phyloP scores from a whole-genome alignment of 306 rosid genomes.

The Bauhinia variegata region DNA sequence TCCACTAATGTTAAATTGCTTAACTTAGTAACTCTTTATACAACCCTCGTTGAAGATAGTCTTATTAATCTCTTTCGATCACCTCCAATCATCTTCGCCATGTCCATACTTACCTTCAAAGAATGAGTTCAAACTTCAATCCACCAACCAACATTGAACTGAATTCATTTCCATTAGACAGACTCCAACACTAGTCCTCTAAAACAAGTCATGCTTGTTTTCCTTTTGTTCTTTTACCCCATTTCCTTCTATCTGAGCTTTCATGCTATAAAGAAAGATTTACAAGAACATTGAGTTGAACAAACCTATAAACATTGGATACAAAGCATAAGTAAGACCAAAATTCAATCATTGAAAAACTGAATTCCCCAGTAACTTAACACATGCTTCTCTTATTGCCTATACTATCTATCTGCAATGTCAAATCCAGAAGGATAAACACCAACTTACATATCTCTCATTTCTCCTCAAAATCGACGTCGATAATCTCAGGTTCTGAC shows the following conservation, averaged over 20 bases:
- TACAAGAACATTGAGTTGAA: conserved; percentile 27
- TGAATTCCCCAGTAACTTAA: neutral
- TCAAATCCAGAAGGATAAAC: conserved; percentile 21
- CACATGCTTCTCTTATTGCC: neutral
- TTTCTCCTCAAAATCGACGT: conserved; percentile 95
- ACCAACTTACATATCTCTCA: conserved; percentile 28
- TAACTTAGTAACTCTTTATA: too few species aligned
- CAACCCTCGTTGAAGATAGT: too few species aligned
- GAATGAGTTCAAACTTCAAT: too few species aligned
- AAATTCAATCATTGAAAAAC: conserved; percentile 14
- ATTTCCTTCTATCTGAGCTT: conserved; percentile 16
- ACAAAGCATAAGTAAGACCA: conserved; percentile 28
- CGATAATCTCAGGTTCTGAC: conserved; percentile 77
- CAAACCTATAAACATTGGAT: conserved; percentile 23
- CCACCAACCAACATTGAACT: too few species aligned
- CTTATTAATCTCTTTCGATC: too few species aligned
- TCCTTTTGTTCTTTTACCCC: neutral
- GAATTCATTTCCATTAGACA: too few species aligned
- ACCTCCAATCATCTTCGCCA: too few species aligned
- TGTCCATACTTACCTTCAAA: too few species aligned
- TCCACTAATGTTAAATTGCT: too few species aligned
- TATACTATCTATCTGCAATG: conserved; percentile 21
- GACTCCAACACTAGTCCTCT: too few species aligned
- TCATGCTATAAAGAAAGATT: conserved; percentile 28
- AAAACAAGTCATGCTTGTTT: neutral